A percentile compares a stretch with the other conserved stretches of the same genome.
phyloP scores from a whole-genome alignment of 306 rosid genomes.

The Corylus avellana region DNA sequence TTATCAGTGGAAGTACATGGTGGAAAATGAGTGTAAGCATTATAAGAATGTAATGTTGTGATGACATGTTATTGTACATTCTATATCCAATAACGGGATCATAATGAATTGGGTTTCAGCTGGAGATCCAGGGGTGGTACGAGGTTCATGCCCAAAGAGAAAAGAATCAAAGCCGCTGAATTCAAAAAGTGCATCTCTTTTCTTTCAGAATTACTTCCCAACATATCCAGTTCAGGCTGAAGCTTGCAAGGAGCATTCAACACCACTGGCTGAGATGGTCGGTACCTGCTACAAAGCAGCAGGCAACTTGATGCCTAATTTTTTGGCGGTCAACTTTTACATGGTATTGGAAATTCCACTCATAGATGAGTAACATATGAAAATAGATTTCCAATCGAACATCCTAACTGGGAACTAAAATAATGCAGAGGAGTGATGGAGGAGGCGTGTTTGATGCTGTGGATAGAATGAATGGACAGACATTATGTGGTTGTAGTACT shows the following conservation, averaged over 20 bases:
- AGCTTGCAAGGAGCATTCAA: conserved; percentile 94
- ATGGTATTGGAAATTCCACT: conserved; percentile 56
- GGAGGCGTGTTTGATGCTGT: conserved; percentile 83
- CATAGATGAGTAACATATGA: not conserved
- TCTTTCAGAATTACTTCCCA: conserved; percentile 87
- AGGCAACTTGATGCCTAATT: conserved; percentile 79
- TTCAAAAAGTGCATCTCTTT: conserved; percentile 70
- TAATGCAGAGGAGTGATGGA: conserved; percentile 92
- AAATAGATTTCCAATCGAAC: conserved; percentile 19
- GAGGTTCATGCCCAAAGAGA: conserved; percentile 79
- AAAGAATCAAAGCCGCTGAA: conserved; percentile 82
- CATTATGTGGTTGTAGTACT: conserved; percentile 80
- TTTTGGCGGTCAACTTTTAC: conserved; percentile 90
- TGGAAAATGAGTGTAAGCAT: conserved; percentile 88
- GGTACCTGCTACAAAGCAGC: conserved; percentile 88
- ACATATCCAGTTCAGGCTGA: conserved; percentile 91
- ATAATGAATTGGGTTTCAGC: conserved; percentile 56
- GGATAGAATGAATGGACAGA: conserved; percentile 78
- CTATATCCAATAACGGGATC: conserved; percentile 16
- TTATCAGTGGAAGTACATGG: conserved; percentile 93
- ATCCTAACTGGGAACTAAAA: conserved; percentile 29
- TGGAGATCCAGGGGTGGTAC: conserved; percentile 89
- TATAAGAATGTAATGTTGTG: conserved; percentile 4
- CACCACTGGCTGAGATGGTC: conserved; percentile 83
- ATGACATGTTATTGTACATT: conserved; percentile 5